Evolutionary conservation across 2,329 filamentous ascomycete genomes (phyloP), one percentile per base, ranked within the genome.

Genomic region (Sclerotinia borealis): DNA sequence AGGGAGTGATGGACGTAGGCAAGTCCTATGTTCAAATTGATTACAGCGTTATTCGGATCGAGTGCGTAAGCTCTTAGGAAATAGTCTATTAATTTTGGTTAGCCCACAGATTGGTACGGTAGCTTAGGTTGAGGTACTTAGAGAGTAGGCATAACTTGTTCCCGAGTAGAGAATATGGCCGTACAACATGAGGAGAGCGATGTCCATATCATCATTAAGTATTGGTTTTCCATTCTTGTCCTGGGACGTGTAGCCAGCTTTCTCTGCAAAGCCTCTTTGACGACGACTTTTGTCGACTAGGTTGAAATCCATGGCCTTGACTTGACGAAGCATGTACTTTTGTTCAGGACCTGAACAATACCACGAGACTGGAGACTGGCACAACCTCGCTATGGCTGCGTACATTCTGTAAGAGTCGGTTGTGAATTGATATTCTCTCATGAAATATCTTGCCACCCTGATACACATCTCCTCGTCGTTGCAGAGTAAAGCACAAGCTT

Each of bases 251-350:
- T 76, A 76, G 34, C 79, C 71, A 22, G 76, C 75, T 25, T 76
- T 78, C 56, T 80, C 79, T 45, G 75, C 73, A 68, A 76, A 78
- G 31, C 77, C 71, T 31, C 75, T 76, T 58, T 78, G 69, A 17
- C 82, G 79, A 31, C 80, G 77, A 17, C 81, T 77, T 17, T 83
- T 79, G 2, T 77, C 79, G 50, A 88, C 79, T 3, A 90, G 80
- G 5, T 80, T 78, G 67, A 84, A 88, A 75, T 99, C 95, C 79
- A 96, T 90, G 4, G 87, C 86, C 75, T 96, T 96, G 76, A 99
- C 91, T 76, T 96, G 92, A 5, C 95, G 87, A 64, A 97, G 81
- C 71, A 98, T 87, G 73, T 91, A 96, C 75, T 98, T 98, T 75
- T 96, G 92, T 25, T 89, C 88, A 0, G 91, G 88, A 0, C 91